Evolutionary conservation across 1,139 yeast species (phyloP), one percentile per base, ranked within the genome.

Genomic region (Geotrichum siamense): DNA sequence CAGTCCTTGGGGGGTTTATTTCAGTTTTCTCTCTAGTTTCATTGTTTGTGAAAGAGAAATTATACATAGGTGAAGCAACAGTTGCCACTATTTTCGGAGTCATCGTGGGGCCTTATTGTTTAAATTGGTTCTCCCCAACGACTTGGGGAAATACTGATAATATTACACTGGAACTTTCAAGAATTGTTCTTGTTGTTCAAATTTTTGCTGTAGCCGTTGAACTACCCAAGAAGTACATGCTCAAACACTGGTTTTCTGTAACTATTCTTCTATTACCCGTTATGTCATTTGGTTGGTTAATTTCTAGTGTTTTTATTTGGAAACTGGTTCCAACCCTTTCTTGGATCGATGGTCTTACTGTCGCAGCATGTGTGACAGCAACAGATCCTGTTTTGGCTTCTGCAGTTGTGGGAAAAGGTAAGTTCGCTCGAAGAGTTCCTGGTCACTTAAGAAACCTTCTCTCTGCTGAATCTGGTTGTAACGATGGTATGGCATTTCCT

Each of bases 401-500:
- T 30, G 96, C 98, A 0, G 97, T 91, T 16, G 97, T 91, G 17
- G 96, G 98, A 68, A 85, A 85, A 58, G 97, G 98, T 53, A 87
- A 89, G 58, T 91, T 91, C 62, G 96, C 98, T n/a, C 79, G 78
- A 59, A 76, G 96, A 52, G 97, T 91, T 12, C 98, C 98, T 0
- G 97, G 97, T 5, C 97, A 91, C 65, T 74, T 91, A 63, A 73
- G 98, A 61, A 89, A 91, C 58, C 67, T 91, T 41, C 67, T 91
- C 35, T 78, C 93, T 25, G 96, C 97, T 0, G 98, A 91, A 60
- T 86, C 96, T 0, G 97, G 95, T 8, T 89, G 96, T 64, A 91
- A 91, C 63, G 98, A 91, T 60, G 98, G 98, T 44, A 84, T 91
- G 93, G 97, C 98, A 0, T 89, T 87, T 61, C 98, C 98, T 0